phyloP scores from a whole-genome alignment of 2,329 filamentous ascomycete species.

The Plectosphaerella plurivora region DNA sequence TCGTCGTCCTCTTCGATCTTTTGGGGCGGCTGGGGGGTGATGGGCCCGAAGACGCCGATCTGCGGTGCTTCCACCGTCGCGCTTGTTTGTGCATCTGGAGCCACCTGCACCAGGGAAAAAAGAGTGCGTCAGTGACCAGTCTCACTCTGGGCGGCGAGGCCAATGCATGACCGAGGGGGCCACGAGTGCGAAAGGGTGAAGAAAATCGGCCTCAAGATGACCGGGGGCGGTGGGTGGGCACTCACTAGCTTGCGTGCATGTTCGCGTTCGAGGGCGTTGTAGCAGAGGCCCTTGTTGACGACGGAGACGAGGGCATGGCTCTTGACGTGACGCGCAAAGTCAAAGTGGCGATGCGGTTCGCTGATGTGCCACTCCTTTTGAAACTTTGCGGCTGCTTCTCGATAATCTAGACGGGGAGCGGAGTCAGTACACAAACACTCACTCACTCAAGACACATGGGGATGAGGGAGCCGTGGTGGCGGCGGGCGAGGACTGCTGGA shows the following conservation, averaged over 20 bases:
- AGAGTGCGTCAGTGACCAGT: constrained; percentile 28
- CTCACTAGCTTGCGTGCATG: constrained; percentile 46
- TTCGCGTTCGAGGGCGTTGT: constrained; percentile 55
- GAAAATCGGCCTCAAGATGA: neutral
- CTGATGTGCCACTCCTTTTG: constrained; percentile 65
- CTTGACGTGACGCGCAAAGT: constrained; percentile 62
- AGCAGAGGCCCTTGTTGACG: constrained; percentile 60
- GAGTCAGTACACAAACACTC: constrained; percentile 2
- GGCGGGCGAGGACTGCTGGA: neutral
- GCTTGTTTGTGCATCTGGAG: constrained; percentile 34
- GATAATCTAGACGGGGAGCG: constrained; percentile 50
- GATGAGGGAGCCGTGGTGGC: neutral
- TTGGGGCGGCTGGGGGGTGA: constrained; percentile 40
- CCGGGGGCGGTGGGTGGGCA: constrained; percentile 2
- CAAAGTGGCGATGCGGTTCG: constrained; percentile 57
- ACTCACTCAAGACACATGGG: neutral
- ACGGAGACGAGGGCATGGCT: constrained; percentile 59
- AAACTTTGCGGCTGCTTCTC: constrained; percentile 63
- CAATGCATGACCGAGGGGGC: neutral
- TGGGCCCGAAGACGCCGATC: constrained; percentile 53
- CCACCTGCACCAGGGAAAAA: constrained; percentile 36
- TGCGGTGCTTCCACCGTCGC: constrained; percentile 41
- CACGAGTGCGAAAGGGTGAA: constrained; percentile 1
- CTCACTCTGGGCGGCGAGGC: neutral
- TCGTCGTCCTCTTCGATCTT: constrained; percentile 31